Conservation (phyloP, 148 eudicot genomes). For the Nyssa sinensis region DNA sequence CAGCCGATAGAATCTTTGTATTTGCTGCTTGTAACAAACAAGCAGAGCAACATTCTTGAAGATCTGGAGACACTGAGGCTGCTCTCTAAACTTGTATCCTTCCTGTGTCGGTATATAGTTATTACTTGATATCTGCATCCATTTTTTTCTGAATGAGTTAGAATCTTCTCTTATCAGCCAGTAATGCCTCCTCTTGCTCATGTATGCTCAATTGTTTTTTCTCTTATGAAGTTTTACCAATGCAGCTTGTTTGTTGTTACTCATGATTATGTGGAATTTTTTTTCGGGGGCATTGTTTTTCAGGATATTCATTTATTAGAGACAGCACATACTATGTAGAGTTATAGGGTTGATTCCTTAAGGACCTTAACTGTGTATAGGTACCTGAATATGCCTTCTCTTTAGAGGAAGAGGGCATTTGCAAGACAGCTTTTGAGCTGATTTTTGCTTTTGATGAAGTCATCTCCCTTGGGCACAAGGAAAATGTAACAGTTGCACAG, state of each 20-base stretch:
- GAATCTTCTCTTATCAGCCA: neutral
- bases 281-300: neutral
- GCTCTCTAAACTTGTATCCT: conserved; percentile 95
- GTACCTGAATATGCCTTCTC: conserved; percentile 83
- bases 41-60: conserved; percentile 97
- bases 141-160: neutral
- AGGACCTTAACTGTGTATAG: conserved; percentile 57
- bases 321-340: neutral
- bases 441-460: conserved; percentile 95
- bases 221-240: neutral
- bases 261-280: neutral
- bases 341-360: conserved; percentile 33
- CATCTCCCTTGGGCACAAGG: conserved; percentile 93
- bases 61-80: conserved; percentile 95
- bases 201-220: neutral
- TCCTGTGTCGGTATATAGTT: neutral
- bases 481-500: conserved; percentile 85
- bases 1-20: conserved; percentile 89
- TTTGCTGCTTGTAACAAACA: conserved; percentile 88
- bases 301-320: neutral
- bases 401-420: conserved; percentile 90
- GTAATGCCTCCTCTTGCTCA: neutral
- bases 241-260: neutral
- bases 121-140: neutral
- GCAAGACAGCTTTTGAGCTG: conserved; percentile 85